Evolutionary conservation across 2,329 filamentous ascomycete genomes (phyloP), one percentile per base, ranked within the genome.

Genomic region (Exserohilum rostratum): DNA sequence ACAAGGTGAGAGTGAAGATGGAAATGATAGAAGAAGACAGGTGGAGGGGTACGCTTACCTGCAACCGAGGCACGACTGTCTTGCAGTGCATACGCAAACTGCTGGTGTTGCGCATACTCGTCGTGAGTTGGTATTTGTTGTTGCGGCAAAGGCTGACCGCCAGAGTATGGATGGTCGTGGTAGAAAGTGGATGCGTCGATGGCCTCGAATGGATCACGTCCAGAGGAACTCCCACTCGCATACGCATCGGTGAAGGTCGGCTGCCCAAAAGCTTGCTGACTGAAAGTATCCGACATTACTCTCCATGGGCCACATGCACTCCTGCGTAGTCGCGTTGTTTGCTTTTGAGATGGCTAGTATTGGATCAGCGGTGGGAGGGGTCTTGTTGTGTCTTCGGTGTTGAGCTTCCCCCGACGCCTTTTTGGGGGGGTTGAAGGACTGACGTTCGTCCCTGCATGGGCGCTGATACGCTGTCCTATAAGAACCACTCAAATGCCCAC

Each of bases 201-300:
- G 27, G 63, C 58, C 45, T 66, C 62, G 68, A 68, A 69, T 12
- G 58, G 61, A 53, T 75, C 71, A 74, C 66, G 66, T 73, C 72
- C 72, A 75, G 67, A 74, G 68, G 66, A 75, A 75, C 59, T 75
- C 72, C 63, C 68, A 70, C 58, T 73, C 58, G 68, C 72, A 75
- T 64, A 67, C 39, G 53, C 60, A 59, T 68, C 68, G 66, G 62
- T 70, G 70, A 69, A 74, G 65, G 69, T 73, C 71, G 65, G 71
- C 65, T 63, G 66, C 65, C 71, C 71, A 75, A 70, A 66, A 55
- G 59, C 62, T 68, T 66, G 62, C 59, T 62, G 65, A 57, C 58
- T 59, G 62, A 65, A 65, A 58, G 60, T 65, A 45, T 65, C 68
- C 55, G 70, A 72, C 71, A 74, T 74, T 66, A 56, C 68, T 71